These are phyloP conservation scores for Gastrolobium bilobum DNA, from an alignment of 306 rosid species.

Conservation along the genomic window DNA sequence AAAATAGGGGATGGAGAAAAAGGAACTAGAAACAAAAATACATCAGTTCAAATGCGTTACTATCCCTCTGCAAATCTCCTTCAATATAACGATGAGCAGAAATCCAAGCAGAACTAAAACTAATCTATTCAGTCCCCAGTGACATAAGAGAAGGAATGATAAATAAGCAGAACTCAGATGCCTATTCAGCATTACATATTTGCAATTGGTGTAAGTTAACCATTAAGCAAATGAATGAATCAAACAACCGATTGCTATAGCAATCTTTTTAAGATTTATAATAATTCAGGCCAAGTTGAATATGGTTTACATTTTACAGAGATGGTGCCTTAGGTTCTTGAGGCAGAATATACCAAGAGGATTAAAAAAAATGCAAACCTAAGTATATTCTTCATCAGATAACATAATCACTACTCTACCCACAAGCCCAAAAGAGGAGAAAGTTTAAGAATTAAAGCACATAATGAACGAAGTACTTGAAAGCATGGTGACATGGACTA, in stretches of 20 bases:
- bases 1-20: background rate
- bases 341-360: background rate
- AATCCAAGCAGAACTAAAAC: slow-evolving; percentile 29
- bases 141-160: background rate
- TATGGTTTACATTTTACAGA: slow-evolving; percentile 3
- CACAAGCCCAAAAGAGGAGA: background rate
- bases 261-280: slow-evolving; percentile 12
- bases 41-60: slow-evolving; percentile 9
- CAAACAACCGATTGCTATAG: background rate
- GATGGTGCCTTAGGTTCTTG: slow-evolving; percentile 11
- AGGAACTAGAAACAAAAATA: slow-evolving; percentile 30
- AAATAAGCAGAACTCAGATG: background rate
- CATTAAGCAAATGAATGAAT: slow-evolving; percentile 2
- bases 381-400: background rate
- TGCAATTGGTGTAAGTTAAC: slow-evolving; percentile 24
- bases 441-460: background rate
- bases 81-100: slow-evolving; percentile 12
- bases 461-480: slow-evolving; percentile 43
- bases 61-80: slow-evolving; percentile 16
- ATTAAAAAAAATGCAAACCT: background rate
- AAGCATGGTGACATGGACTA: slow-evolving; percentile 55
- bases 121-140: background rate
- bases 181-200: slow-evolving; percentile 18
- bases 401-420: slow-evolving; percentile 26
- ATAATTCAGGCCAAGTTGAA: slow-evolving; percentile 9